phyloP scores from a whole-genome alignment of 192 early-diverging fungal genomes.

The Coemansia aciculifera region DNA sequence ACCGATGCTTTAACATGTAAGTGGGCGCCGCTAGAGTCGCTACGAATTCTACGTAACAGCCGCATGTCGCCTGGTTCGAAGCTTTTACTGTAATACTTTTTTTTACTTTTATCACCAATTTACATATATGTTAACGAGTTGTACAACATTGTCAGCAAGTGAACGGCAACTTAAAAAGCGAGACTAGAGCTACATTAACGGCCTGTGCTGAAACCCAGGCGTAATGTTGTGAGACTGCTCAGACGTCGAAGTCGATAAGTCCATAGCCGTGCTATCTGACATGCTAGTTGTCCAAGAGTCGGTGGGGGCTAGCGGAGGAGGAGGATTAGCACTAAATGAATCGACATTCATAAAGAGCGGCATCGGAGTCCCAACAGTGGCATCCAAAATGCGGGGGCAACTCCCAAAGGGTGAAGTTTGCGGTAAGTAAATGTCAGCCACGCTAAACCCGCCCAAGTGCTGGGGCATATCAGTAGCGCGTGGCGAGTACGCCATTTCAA shows the following conservation, averaged over 20 bases:
- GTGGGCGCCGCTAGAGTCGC: slow-evolving; percentile 44
- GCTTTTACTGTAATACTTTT: slow-evolving; percentile 16
- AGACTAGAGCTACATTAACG: background rate
- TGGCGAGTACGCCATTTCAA: background rate
- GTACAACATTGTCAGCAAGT: slow-evolving; percentile 14
- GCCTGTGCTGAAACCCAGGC: background rate
- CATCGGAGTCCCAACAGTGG: background rate
- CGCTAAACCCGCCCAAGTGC: background rate
- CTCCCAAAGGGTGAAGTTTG: background rate
- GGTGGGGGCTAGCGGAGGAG: background rate
- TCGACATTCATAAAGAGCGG: slow-evolving; percentile 8
- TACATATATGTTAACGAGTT: slow-evolving; percentile 5
- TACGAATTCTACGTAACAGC: slow-evolving; percentile 50
- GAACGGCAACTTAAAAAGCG: background rate
- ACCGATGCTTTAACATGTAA: slow-evolving; percentile 27
- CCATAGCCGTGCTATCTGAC: background rate
- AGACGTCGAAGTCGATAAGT: background rate
- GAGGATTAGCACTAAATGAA: no score
- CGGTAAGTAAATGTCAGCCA: background rate
- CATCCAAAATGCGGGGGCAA: background rate
- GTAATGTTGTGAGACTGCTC: background rate
- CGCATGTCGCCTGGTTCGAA: slow-evolving; percentile 42
- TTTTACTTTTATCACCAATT: background rate
- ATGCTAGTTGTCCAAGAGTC: background rate
- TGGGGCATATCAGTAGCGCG: background rate